Percentiles rank a stretch among this genome's conserved stretches.
Conservation (phyloP, 345 rosid genomes). For the Salix suchowensis region DNA sequence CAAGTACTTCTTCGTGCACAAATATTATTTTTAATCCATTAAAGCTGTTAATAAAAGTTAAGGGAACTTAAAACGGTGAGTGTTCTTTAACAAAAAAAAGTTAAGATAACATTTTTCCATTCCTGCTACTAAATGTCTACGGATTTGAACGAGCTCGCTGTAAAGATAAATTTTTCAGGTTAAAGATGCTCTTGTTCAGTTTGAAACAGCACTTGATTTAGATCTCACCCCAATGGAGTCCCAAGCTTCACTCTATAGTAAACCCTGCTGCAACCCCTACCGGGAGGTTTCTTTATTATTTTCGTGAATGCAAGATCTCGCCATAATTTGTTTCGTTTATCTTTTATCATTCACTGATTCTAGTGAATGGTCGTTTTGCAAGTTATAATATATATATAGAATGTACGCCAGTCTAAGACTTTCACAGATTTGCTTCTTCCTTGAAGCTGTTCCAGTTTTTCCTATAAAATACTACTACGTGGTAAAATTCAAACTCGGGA, state of each 20-base stretch:
- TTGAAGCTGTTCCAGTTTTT: neutral
- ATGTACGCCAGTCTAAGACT: neutral
- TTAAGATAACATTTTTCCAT: neutral
- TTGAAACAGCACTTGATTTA: constrained; percentile 73
- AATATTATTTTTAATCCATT: no score
- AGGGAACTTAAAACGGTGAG: no score
- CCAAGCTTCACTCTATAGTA: constrained; percentile 92
- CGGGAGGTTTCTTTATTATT: constrained; percentile 32
- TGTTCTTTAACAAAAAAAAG: no score
- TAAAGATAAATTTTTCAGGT: constrained; percentile 44
- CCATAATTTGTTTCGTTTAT: neutral
- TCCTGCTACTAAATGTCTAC: neutral
- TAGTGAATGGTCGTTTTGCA: neutral
- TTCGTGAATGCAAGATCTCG: neutral
- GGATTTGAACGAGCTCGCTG: neutral
- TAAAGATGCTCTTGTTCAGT: constrained; percentile 74
- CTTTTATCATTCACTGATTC: neutral
- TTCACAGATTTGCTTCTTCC: neutral
- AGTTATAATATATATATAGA: neutral
- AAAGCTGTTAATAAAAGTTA: no score
- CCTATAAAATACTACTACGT: no score
- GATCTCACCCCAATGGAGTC: constrained; percentile 71
- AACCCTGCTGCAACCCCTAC: constrained; percentile 93
- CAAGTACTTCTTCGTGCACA: no score
- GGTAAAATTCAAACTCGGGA: neutral